These are phyloP conservation scores for Arthrinium puccinioides DNA, from an alignment of 2,329 filamentous ascomycete species.

Conservation along the genomic window DNA sequence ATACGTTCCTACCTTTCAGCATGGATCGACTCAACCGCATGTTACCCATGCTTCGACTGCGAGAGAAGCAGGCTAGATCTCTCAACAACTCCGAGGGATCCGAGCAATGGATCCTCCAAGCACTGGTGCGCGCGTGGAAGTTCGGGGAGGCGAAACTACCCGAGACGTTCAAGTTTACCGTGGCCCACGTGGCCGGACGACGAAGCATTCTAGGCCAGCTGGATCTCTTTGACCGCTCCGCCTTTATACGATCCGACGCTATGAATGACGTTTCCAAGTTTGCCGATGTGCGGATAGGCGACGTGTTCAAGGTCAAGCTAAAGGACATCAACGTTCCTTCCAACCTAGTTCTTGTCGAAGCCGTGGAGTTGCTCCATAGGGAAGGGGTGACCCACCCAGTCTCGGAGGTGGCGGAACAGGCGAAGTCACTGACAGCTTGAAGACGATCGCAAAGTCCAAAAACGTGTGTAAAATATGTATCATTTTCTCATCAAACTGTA, in stretches of 20 bases:
- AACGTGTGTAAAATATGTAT: too few relatives aligned
- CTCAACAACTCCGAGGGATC: constrained; percentile 35
- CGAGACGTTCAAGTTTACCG: constrained; percentile 39
- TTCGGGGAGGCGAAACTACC: constrained; percentile 42
- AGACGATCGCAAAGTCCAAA: too few relatives aligned
- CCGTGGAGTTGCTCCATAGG: constrained; percentile 24
- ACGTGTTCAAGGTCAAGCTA: constrained; percentile 50
- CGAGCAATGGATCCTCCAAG: constrained; percentile 50
- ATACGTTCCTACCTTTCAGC: constrained; percentile 38
- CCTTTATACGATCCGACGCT: constrained; percentile 29
- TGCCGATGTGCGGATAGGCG: constrained; percentile 38
- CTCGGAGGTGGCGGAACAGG: too few relatives aligned
- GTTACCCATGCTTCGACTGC: constrained; percentile 43
- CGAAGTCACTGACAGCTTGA: background rate
- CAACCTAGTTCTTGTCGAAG: constrained; percentile 38
- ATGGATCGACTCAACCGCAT: constrained; percentile 31
- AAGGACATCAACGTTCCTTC: constrained; percentile 44
- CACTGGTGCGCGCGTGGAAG: constrained; percentile 52
- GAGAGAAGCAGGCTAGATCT: constrained; percentile 41
- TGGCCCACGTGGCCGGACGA: constrained; percentile 28
- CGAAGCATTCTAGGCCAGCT: constrained; percentile 32
- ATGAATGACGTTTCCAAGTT: constrained; percentile 29
- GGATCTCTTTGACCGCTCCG: constrained; percentile 42
- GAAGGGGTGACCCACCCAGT: too few relatives aligned
- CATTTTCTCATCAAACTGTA: too few relatives aligned